Evolutionary conservation across 257 asterid genomes (phyloP), one percentile per base, ranked within the genome.

Genomic region (Mentha longifolia): DNA sequence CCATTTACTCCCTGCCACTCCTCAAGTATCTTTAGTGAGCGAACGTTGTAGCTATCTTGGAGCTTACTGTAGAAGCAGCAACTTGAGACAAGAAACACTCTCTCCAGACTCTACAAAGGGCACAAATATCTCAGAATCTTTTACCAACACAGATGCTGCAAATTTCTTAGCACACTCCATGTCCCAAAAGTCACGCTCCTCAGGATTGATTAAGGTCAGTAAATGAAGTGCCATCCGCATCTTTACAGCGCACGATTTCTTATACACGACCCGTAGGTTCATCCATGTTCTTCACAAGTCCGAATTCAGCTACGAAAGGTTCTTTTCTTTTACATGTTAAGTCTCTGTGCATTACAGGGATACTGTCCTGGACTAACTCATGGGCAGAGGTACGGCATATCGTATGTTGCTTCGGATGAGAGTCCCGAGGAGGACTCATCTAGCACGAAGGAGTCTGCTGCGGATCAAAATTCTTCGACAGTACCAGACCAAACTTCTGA

Each of bases 1-100:
- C 76, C 99, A 94, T 79, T 83, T 94, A 67, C 85, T 94, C 75
- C 99, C 99, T 43, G 86, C 85, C 20, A 94, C 95, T 76, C 97
- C 97, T 61, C 97, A 86, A 81, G 85, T 91, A 83, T 89, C 97
- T 64, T 61, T 94, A 77, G 88, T 80, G 51, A 78, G 81, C 25
- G 97, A 91, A 70, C 89, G 86, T 72, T 94, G 97, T 78, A 79
- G 90, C 47, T 94, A 94, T 81, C 79, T 86, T 51, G 99, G 99
- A 68, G 92, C 97, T 61, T 89, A 86, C 86, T 94, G 99, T 80
- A 80, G 85, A 74, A 85, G 81, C 83, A 73, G 77, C 65, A 77
- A 76, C 75, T 67, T 75, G 72, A 77, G 79, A 70, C 79, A 52
- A 70, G 85, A 83, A 77, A 71, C 82, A 57, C 78, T 67, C 67